Percentiles rank a stretch among this genome's conserved stretches.
These are phyloP conservation scores for Didymella pinodella DNA, from an alignment of 2,329 filamentous ascomycete species.

Conservation along the genomic window DNA sequence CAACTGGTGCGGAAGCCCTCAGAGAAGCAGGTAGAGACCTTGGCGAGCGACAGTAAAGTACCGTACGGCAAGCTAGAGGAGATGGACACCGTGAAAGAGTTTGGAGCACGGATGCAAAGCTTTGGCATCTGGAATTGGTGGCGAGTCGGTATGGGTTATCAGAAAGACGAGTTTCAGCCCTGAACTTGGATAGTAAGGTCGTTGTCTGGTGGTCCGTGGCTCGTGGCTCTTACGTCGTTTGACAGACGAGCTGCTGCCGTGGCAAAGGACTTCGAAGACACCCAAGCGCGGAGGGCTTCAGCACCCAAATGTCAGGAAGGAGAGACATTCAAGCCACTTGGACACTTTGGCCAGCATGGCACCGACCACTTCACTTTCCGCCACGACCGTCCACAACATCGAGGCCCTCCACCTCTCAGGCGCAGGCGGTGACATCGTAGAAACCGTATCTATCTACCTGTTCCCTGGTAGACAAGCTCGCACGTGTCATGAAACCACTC, in stretches of 20 bases:
- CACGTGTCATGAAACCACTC: constrained; percentile 48
- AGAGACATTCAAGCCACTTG: neutral
- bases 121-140: constrained; percentile 71
- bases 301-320: neutral
- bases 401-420: constrained; percentile 41
- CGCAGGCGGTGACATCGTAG: constrained; percentile 51
- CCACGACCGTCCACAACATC: neutral
- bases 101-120: constrained; percentile 67
- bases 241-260: constrained; percentile 1
- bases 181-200: neutral
- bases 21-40: constrained; percentile 30
- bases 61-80: constrained; percentile 59
- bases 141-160: constrained; percentile 71
- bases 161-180: constrained; percentile 29
- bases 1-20: constrained; percentile 67
- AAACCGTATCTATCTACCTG: constrained; percentile 53
- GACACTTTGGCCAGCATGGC: neutral
- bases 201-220: neutral
- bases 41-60: neutral
- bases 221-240: constrained; percentile 1
- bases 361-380: neutral
- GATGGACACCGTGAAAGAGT: constrained; percentile 69
- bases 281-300: neutral
- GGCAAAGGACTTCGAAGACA: neutral
- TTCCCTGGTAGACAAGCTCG: constrained; percentile 53